Conservation (phyloP, 2,329 filamentous ascomycete species). For the Xylariaceae sp. region DNA sequence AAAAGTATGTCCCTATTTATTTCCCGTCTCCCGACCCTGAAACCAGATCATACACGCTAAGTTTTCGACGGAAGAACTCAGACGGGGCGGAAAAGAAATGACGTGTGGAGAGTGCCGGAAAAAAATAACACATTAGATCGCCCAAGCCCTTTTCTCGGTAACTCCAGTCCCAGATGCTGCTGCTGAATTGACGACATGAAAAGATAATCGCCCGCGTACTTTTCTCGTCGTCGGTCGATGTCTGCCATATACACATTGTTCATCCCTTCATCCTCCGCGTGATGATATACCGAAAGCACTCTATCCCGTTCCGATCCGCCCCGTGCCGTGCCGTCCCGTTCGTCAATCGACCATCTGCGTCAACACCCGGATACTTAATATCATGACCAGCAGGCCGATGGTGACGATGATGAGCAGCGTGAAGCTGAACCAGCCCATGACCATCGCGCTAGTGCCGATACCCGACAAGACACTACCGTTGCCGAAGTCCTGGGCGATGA, state of each 20-base stretch:
- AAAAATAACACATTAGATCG: constrained; percentile 25
- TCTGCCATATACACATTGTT: constrained; percentile 27
- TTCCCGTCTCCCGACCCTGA: not conserved
- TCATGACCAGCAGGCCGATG: constrained; percentile 94
- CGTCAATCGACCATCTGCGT: constrained; percentile 56
- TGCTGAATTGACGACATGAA: constrained; percentile 23
- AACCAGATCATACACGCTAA: too few relatives aligned
- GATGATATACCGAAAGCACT: not conserved
- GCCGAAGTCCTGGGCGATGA: constrained; percentile 65
- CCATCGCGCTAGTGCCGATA: constrained; percentile 77
- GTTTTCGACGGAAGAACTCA: too few relatives aligned
- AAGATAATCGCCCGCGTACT: constrained; percentile 18
- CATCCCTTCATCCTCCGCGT: not conserved
- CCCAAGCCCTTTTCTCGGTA: constrained; percentile 23
- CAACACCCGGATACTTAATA: constrained; percentile 85
- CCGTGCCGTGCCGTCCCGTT: not conserved
- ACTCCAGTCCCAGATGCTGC: constrained; percentile 33
- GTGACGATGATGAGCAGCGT: constrained; percentile 92
- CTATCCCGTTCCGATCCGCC: not conserved
- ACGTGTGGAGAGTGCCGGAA: not conserved
- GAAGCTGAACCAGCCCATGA: constrained; percentile 97
- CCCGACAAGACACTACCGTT: constrained; percentile 41
- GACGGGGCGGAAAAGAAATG: not conserved
- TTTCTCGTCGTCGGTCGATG: constrained; percentile 4
- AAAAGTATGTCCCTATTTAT: too few relatives aligned